Percentiles rank a stretch among this genome's conserved stretches.
These are phyloP conservation scores for Coemansia sp. DNA, from an alignment of 192 early-diverging fungal genomes.

Conservation along the genomic window DNA sequence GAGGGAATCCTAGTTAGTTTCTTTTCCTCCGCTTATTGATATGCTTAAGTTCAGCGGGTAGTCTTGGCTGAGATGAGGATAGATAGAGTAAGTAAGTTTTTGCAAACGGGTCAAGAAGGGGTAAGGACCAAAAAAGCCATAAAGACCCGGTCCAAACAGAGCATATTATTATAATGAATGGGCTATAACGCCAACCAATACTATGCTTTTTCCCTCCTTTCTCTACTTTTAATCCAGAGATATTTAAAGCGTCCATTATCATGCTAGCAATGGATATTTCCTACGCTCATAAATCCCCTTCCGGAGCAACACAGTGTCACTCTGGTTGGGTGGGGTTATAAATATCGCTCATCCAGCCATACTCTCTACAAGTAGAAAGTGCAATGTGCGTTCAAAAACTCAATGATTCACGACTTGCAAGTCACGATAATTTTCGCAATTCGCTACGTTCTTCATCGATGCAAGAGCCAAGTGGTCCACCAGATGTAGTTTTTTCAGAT, in stretches of 20 bases:
- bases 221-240: too few relatives aligned
- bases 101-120: conserved; percentile 25
- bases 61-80: conserved; percentile 61
- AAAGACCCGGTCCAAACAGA: too few relatives aligned
- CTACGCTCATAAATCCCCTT: too few relatives aligned
- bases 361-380: conserved; percentile 45
- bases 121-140: too few relatives aligned
- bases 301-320: too few relatives aligned
- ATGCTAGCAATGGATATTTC: too few relatives aligned
- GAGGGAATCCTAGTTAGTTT: conserved; percentile 78
- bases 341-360: conserved; percentile 65
- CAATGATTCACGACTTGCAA: conserved; percentile 70
- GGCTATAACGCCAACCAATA: too few relatives aligned
- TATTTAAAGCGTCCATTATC: too few relatives aligned
- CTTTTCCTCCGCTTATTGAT: conserved; percentile 83
- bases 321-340: conserved; percentile 34
- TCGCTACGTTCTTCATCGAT: conserved; percentile 78
- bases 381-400: conserved; percentile 73
- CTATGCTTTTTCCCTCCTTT: too few relatives aligned
- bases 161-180: too few relatives aligned
- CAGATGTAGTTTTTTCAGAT: conserved; percentile 59
- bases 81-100: background rate
- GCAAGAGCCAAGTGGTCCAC: conserved; percentile 71
- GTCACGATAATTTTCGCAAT: conserved; percentile 72
- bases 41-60: conserved; percentile 80